phyloP scores from a whole-genome alignment of 2,329 filamentous ascomycete genomes.

The Scleromitrula shiraiana region DNA sequence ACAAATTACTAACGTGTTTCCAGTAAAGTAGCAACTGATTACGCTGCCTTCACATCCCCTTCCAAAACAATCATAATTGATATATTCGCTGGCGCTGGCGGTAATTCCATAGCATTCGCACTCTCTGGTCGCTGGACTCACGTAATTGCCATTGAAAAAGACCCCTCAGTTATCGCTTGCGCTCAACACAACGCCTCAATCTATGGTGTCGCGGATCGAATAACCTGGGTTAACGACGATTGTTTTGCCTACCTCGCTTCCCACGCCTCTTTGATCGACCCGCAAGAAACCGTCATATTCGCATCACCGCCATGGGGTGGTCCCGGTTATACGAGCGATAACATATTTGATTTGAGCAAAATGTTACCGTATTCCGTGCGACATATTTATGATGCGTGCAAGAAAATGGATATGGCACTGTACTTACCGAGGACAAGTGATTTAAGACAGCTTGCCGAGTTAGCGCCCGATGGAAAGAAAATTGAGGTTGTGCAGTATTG shows the following conservation, averaged over 20 bases:
- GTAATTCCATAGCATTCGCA: conserved; percentile 93
- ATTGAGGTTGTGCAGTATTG: conserved; percentile 83
- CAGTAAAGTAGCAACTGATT: conserved; percentile 68
- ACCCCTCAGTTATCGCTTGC: conserved; percentile 72
- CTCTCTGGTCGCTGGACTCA: conserved; percentile 69
- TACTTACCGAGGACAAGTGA: conserved; percentile 84
- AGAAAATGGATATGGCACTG: conserved; percentile 54
- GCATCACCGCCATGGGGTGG: conserved; percentile 70
- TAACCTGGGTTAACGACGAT: conserved; percentile 82
- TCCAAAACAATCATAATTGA: conserved; percentile 55
- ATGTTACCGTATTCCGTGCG: conserved; percentile 83
- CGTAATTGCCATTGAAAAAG: conserved; percentile 83
- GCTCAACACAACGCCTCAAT: conserved; percentile 86
- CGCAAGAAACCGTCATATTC: conserved; percentile 45
- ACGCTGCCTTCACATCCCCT: conserved; percentile 39
- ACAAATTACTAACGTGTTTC: conserved; percentile 1
- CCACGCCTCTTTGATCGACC: conserved; percentile 18
- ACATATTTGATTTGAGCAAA: conserved; percentile 71
- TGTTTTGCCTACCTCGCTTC: conserved; percentile 50
- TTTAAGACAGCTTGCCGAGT: conserved; percentile 63
- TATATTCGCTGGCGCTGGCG: conserved; percentile 83
- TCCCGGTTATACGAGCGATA: conserved; percentile 52
- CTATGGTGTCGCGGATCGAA: conserved; percentile 69
- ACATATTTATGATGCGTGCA: conserved; percentile 55
- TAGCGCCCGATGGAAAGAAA: conserved; percentile 44